A percentile compares a stretch with the other conserved stretches of the same genome.
phyloP scores from a whole-genome alignment of 73 alveolate species.

The Symbiodinium natans region DNA sequence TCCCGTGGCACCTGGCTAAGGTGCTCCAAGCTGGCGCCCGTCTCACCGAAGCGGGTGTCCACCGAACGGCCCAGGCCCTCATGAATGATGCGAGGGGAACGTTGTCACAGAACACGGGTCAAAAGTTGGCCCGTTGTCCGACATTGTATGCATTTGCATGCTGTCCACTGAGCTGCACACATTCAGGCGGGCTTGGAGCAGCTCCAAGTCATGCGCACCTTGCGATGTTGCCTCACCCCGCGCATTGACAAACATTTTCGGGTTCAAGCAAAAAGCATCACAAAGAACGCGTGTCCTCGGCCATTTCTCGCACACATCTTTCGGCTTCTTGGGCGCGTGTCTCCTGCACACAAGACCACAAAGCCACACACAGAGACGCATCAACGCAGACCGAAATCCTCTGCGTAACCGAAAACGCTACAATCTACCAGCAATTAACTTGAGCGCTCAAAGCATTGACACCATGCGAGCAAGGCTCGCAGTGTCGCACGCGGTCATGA shows the following conservation, averaged over 20 bases:
- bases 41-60: not conserved
- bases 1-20: not conserved
- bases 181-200: not conserved
- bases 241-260: no score
- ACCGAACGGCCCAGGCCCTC: constrained; percentile 4
- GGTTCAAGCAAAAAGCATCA: no score
- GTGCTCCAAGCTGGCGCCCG: not conserved
- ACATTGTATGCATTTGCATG: no score
- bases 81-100: not conserved
- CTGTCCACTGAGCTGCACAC: not conserved
- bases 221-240: not conserved
- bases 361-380: no score
- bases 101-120: not conserved
- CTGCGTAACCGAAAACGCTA: no score
- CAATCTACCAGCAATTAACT: no score
- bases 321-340: not conserved
- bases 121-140: no score
- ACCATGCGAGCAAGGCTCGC: no score
- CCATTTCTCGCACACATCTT: not conserved
- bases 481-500: no score
- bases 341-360: not conserved
- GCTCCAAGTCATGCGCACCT: not conserved
- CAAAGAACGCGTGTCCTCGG: not conserved
- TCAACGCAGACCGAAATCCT: no score
- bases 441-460: no score